Base-by-base conservation (phyloP, 192 early-diverging fungal genomes). In the Coemansia sp. region DNA sequence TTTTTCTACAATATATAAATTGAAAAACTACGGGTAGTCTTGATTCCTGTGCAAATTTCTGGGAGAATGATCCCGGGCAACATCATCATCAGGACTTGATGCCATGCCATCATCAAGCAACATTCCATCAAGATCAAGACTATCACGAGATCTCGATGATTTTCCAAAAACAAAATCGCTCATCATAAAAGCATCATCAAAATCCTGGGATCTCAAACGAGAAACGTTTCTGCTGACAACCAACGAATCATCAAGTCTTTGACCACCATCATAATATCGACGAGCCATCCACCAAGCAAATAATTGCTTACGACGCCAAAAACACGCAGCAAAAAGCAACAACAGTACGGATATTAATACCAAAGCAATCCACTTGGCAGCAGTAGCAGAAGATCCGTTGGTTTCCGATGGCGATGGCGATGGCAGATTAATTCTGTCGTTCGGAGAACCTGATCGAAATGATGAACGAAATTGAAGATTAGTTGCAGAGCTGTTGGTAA, bases 401-500 rank as follows among this genome's bases (percentile, higher is more conserved):
- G 9, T 17, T 46, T 10, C 39, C 2, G 39, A 14, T 17, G 39
- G 9, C 11, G 39, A 46, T 14, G 39, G 39, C 2, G 39, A 9
- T 17, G 39, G 39, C 9, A 46, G 39, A 3, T 46, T 46, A 14
- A 46, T 46, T 46, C 39, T 46, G 39, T 46, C 39, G 39, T 46
- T 46, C 1, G 39, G 39, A 46, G 39, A 46, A 17, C 39, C 39
- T 17, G 39, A 46, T 46, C 74, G 70, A 33, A 81, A 72, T 5
- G 72, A 71, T n/a, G 80, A 82, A 17, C 70, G n/a, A 21, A 82
- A 82, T 9, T 17, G 24, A 6, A 82, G 66, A 66, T 76, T 82
- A 9, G 6, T 6, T 0, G 80, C 20, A 31, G 80, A 77, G 0
- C 68, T 60, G 59, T 77, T 77, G 24, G 75, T 83, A n/a, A 87